Evolutionary conservation across 108 stramenopile genomes (phyloP), one percentile per base, ranked within the genome.

Genomic region (Skeletonema costatum): DNA sequence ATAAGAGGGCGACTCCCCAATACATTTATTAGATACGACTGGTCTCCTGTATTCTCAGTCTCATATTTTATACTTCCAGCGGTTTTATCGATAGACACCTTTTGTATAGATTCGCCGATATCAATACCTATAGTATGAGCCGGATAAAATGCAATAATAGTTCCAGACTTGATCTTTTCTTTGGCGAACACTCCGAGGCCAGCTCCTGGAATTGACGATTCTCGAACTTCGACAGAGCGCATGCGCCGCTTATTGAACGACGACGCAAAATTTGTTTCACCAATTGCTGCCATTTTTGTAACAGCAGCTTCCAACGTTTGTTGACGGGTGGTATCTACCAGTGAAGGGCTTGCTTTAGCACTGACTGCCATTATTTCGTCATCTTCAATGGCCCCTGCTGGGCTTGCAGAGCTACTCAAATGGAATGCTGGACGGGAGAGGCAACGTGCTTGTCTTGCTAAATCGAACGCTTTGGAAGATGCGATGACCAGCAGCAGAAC

Each of bases 161-260:
- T 79, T 59, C 87, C 87, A 16, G 63, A 32, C 60, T 75, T 59
- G n/a, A 88, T 80, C 31, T 85, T 75, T 65, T 81, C 56, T n/a
- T 56, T 79, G 5, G 87, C 87, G 76, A 88, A 88, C n/a, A 88
- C 56, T 17, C 86, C 86, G 41, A 48, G 19, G 39, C 86, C 86
- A n/a, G 86, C 86, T 30, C 71, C 80, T 12, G 66, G 68, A 29
- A 86, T 86, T 14, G 82, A 64, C 8, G 80, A 82, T 53, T 83
- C 42, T 35, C 32, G 62, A 10, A 53, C 48, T 29, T 70, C 46
- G 1, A 82, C 76, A 12, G 51, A 48, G 21, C 70, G 56, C 25
- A 46, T 69, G 63, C 74, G 60, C 9, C 69, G 68, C 16, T 68
- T 74, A 39, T 63, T 70, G 63, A 39, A 68, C 41, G 32, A 31